phyloP scores from a whole-genome alignment of 768 basidiomycete genomes.

The Leucosporidium creatinivorum region DNA sequence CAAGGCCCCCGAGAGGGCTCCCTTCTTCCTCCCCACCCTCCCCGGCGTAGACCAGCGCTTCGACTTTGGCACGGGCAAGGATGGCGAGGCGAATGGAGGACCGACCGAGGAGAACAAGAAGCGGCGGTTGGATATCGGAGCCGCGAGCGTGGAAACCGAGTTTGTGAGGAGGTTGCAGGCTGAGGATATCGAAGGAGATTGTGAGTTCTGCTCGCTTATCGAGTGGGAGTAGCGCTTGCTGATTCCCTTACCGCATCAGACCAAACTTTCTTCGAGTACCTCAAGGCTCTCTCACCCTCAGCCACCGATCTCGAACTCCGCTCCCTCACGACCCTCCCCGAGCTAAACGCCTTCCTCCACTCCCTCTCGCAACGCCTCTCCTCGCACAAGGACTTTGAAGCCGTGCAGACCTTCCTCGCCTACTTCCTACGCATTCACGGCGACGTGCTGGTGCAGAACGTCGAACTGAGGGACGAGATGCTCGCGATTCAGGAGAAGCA shows the following conservation, averaged over 20 bases:
- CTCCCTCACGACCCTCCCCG: conserved; percentile 59
- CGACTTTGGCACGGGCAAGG: conserved; percentile 46
- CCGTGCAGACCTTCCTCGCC: conserved; percentile 76
- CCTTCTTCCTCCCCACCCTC: conserved; percentile 92
- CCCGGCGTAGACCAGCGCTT: conserved; percentile 81
- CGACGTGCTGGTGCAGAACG: conserved; percentile 63
- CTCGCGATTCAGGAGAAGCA: conserved; percentile 60
- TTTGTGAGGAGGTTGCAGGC: conserved; percentile 60
- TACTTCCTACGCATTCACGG: conserved; percentile 80
- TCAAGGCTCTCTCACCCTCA: conserved; percentile 81
- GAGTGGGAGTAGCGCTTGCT: too few relatives aligned
- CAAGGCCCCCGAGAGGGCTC: conserved; percentile 88
- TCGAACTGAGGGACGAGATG: conserved; percentile 56
- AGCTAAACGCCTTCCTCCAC: conserved; percentile 60
- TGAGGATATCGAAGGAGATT: conserved; percentile 56
- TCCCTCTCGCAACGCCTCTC: conserved; percentile 65
- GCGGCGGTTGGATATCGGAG: conserved; percentile 50
- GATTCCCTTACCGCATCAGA: too few relatives aligned
- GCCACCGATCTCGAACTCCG: conserved; percentile 85
- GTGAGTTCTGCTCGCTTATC: conserved; percentile 49
- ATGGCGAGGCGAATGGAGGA: conserved; percentile 38
- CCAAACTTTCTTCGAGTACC: conserved; percentile 71
- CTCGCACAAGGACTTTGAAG: conserved; percentile 87
- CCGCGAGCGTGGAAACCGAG: conserved; percentile 55
- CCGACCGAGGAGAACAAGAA: conserved; percentile 44